phyloP scores from a whole-genome alignment of 495 filamentous ascomycete species.

The Aspergillus cavernicola region DNA sequence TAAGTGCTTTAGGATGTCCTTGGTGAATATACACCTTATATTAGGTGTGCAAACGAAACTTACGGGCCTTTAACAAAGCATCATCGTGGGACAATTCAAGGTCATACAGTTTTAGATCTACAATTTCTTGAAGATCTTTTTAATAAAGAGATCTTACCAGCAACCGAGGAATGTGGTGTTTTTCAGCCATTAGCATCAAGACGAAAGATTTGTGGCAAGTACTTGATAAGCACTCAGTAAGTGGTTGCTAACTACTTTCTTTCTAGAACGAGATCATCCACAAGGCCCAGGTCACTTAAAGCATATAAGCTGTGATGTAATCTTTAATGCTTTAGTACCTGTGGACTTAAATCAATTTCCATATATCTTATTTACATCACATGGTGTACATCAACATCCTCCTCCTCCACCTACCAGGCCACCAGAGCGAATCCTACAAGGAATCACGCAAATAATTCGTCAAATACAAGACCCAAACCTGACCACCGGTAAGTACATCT shows the following conservation, averaged over 20 bases:
- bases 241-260: neutral
- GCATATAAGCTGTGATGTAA: slow-evolving; percentile 2
- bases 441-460: neutral
- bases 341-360: slow-evolving; percentile 2
- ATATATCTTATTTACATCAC: slow-evolving; percentile 11
- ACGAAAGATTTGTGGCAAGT: slow-evolving; percentile 9
- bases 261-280: neutral
- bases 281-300: slow-evolving; percentile 1
- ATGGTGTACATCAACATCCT: slow-evolving; percentile 8
- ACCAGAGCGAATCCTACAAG: slow-evolving; percentile 3
- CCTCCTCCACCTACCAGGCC: slow-evolving; percentile 6
- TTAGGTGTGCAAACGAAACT: slow-evolving; percentile 1
- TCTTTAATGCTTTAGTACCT: slow-evolving; percentile 9
- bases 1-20: neutral
- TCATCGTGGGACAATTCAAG: neutral
- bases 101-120: neutral
- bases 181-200: neutral
- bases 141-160: neutral
- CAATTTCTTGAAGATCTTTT: slow-evolving; percentile 8
- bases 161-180: slow-evolving; percentile 3
- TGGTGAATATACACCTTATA: neutral
- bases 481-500: neutral
- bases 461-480: neutral
- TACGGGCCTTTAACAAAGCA: neutral
- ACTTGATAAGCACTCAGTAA: neutral